Evolutionary conservation across 768 basidiomycete species (phyloP), one percentile per base, ranked within the genome.

Genomic region (Tricholoma terreum): DNA sequence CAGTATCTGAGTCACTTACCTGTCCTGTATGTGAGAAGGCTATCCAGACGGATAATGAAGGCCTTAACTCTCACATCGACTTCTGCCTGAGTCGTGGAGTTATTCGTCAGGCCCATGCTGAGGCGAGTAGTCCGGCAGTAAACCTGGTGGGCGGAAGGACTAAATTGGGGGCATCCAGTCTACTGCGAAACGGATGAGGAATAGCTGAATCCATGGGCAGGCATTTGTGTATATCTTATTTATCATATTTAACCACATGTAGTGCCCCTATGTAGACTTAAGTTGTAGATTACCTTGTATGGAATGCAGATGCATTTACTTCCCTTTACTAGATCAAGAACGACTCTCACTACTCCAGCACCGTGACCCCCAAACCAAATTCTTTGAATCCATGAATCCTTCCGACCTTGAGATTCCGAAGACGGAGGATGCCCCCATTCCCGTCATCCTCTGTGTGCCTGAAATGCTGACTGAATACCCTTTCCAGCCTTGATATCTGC

Each of bases 61-160:
- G 82, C 4, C 71, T 97, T 33, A 96, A 97, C 66, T 77, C 83
- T n/a, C 94, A 97, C 65, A 79, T 97, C 43, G 94, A 97, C 70
- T 89, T 86, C 64, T 97, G 94, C 66, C 70, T 97, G 51, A 94
- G 90, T 67, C 83, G 84, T 57, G 82, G 80, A 21, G 89, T 84
- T 2, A 94, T 96, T 59, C 73, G 80, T 57, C 82, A 90, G 64
- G 90, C 90, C 0, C 88, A 89, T 55, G 71, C 64, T 17, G 72
- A 75, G 54, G 70, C 72, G n/a, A 69, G 61, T 22, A 68, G 62
- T 34, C 30, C 61, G 21, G 49, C 19, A 50, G 55, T 7, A n/a
- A 21, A 8, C 19, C 34, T 19, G 38, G 45, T 15, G 50, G 11
- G 46, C 19, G 34, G 45, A 34, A 30, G 43, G 43, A 17, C 6